Percentiles rank a stretch among this genome's conserved stretches.
These are phyloP conservation scores for Olyra latifolia DNA, from an alignment of 176 grass and related monocot species.

Conservation along the genomic window DNA sequence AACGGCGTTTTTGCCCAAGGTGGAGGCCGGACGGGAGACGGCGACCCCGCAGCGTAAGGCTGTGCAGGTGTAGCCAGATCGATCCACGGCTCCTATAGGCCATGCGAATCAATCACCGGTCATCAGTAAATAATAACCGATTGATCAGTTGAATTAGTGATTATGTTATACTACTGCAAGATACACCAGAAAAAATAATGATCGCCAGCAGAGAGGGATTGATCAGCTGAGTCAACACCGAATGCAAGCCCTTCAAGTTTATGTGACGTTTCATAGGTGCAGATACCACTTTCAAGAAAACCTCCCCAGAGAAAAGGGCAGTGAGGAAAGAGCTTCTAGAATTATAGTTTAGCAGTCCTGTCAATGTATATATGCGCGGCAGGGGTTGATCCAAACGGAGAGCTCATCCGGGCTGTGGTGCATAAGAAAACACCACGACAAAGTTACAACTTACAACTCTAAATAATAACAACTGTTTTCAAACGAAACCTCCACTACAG, in stretches of 20 bases:
- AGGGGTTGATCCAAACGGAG: neutral
- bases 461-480: neutral
- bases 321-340: slow-evolving; percentile 15
- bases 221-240: neutral
- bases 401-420: neutral
- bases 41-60: neutral
- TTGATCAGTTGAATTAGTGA: neutral
- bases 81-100: neutral
- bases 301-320: neutral
- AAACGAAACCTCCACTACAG: neutral
- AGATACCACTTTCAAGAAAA: neutral
- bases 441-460: too few species aligned
- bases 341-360: slow-evolving; percentile 4
- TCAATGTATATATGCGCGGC: neutral
- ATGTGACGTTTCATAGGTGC: slow-evolving; percentile 14
- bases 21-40: too few species aligned
- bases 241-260: neutral
- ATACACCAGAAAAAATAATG: neutral
- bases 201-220: neutral
- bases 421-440: neutral
- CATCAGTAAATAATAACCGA: neutral
- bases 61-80: neutral
- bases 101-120: neutral
- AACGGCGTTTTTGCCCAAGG: too few species aligned
- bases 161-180: neutral